Conservation (phyloP, 225 moss, liverwort and hornwort species). For the Antitrichia curtipendula region DNA sequence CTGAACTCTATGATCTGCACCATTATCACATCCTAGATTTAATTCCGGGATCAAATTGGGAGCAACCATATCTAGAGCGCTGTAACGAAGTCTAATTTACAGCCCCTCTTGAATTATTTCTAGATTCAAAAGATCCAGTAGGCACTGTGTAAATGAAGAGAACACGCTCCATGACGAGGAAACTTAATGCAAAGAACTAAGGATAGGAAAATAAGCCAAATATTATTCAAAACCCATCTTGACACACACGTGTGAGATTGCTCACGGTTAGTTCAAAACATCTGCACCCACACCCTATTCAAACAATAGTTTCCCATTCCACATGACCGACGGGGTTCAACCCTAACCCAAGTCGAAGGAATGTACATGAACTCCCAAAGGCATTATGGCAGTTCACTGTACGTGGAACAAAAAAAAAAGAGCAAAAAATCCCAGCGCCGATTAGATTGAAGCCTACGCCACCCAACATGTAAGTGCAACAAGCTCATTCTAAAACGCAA, state of each 20-base stretch:
- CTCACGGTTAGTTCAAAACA: not conserved
- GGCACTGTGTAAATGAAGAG: not conserved
- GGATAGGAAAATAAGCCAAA: not conserved
- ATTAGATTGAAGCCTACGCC: not conserved
- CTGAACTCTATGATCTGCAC: not conserved
- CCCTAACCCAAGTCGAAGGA: not conserved
- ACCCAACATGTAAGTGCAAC: not conserved
- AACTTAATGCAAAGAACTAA: not conserved
- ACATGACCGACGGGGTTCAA: not conserved
- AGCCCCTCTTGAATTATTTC: not conserved
- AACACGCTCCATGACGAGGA: not conserved
- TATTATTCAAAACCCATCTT: not conserved
- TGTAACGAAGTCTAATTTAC: not conserved
- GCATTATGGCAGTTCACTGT: not conserved
- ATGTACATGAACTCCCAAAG: not conserved
- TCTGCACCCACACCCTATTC: not conserved
- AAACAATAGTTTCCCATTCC: not conserved
- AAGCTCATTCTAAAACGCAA: not conserved
- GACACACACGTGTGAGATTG: not conserved
- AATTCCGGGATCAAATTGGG: not conserved
- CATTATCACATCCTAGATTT: not conserved
- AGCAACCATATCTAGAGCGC: not conserved
- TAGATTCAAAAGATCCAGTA: not conserved
- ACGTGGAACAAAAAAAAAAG: not conserved
- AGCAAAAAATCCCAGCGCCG: too few species aligned